phyloP scores from a whole-genome alignment of 768 basidiomycete species.

The Terana coerulea region DNA sequence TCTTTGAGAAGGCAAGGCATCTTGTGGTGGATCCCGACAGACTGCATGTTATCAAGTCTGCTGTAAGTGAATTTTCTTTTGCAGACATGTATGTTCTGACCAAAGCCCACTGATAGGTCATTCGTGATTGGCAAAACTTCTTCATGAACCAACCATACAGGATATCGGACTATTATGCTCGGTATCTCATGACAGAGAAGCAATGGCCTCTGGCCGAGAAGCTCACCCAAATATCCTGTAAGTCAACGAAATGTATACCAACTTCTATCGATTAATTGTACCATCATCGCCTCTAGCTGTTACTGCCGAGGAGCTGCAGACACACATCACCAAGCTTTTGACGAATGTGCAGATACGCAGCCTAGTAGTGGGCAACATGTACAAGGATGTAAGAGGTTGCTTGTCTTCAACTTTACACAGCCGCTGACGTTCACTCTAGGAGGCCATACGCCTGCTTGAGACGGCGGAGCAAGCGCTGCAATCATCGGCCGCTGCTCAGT shows the following conservation, averaged over 20 bases:
- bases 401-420: not conserved
- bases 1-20: constrained; percentile 64
- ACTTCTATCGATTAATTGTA: not conserved
- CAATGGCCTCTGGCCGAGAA: constrained; percentile 79
- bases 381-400: constrained; percentile 75
- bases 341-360: constrained; percentile 65
- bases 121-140: constrained; percentile 83
- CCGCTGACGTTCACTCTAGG: constrained; percentile 39
- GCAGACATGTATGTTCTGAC: not conserved
- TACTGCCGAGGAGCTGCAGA: constrained; percentile 64
- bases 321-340: constrained; percentile 56
- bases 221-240: constrained; percentile 69
- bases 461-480: constrained; percentile 65
- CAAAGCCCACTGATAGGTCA: constrained; percentile 46
- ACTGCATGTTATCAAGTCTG: constrained; percentile 79
- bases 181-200: constrained; percentile 65
- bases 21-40: constrained; percentile 67
- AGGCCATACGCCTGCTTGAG: constrained; percentile 70
- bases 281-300: constrained; percentile 45
- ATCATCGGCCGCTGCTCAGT: constrained; percentile 47
- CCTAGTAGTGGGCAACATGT: constrained; percentile 81
- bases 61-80: constrained; percentile 42
- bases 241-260: constrained; percentile 27
- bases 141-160: constrained; percentile 79
- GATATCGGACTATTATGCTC: constrained; percentile 71